Conservation (phyloP, 176 grass and related monocot species). For the Tillandsia leiboldiana region DNA sequence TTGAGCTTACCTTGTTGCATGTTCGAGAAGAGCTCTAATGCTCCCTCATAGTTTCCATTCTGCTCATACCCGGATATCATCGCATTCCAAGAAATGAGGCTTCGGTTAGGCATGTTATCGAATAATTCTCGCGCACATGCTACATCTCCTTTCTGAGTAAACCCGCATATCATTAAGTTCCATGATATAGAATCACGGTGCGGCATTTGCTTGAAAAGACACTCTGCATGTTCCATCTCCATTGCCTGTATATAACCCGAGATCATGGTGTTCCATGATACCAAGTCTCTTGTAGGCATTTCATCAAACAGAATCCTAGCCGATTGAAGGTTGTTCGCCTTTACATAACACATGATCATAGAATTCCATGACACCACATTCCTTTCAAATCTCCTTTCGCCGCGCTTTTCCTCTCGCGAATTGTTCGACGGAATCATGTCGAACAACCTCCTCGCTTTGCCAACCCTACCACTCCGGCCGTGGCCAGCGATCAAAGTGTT, state of each 20-base stretch:
- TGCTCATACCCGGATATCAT: constrained; percentile 68
- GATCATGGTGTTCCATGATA: constrained; percentile 72
- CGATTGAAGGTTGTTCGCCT: constrained; percentile 29
- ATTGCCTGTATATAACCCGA: constrained; percentile 29
- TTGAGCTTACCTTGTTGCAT: constrained; percentile 38
- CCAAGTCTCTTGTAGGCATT: constrained; percentile 46
- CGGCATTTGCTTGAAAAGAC: constrained; percentile 39
- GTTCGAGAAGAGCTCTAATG: constrained; percentile 36
- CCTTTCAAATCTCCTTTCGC: constrained; percentile 28
- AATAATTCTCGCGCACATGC: constrained; percentile 37
- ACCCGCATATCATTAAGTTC: constrained; percentile 66
- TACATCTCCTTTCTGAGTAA: constrained; percentile 37
- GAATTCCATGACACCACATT: constrained; percentile 69
- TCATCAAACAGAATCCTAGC: constrained; percentile 52
- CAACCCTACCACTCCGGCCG: constrained; percentile 37
- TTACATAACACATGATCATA: constrained; percentile 63
- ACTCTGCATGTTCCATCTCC: constrained; percentile 42
- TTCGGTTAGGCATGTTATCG: constrained; percentile 40
- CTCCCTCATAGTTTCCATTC: constrained; percentile 37
- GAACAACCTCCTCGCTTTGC: constrained; percentile 44
- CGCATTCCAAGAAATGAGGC: constrained; percentile 54
- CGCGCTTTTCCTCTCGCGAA: background rate
- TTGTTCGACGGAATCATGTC: constrained; percentile 42
- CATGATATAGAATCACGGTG: constrained; percentile 48
- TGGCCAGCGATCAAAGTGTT: constrained; percentile 61